Percentiles rank a stretch among this genome's conserved stretches.
These are phyloP conservation scores for Lactarius sanguifluus DNA, from an alignment of 768 basidiomycete species.

Conservation along the genomic window DNA sequence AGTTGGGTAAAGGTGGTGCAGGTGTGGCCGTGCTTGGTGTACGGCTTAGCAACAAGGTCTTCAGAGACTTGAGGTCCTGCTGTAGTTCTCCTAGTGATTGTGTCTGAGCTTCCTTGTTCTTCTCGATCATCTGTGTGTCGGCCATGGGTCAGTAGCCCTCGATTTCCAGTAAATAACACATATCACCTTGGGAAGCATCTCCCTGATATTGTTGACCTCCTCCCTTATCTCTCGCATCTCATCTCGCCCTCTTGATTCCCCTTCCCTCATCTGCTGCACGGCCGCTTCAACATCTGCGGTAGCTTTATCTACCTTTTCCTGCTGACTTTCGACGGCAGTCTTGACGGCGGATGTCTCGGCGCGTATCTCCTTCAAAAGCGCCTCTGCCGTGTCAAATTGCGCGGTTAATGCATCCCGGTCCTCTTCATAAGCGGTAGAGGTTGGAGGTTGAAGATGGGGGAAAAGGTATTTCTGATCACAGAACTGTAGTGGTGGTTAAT, in stretches of 20 bases:
- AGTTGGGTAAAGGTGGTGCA: constrained; percentile 49
- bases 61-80: constrained; percentile 91
- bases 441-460: constrained; percentile 89
- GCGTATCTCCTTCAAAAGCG: constrained; percentile 77
- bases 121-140: constrained; percentile 81
- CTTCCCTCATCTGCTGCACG: constrained; percentile 73
- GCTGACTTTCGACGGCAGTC: constrained; percentile 73
- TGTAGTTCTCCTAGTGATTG: constrained; percentile 85
- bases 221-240: constrained; percentile 92
- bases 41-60: constrained; percentile 80
- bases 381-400: constrained; percentile 88
- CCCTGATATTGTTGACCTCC: constrained; percentile 85
- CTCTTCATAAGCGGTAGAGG: constrained; percentile 82
- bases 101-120: constrained; percentile 82
- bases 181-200: constrained; percentile 88
- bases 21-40: constrained; percentile 53
- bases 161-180: constrained; percentile 11
- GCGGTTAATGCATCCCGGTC: constrained; percentile 82
- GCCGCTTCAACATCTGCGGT: constrained; percentile 70
- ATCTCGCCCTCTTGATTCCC: constrained; percentile 74
- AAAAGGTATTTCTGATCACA: constrained; percentile 75
- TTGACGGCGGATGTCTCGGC: constrained; percentile 71
- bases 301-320: constrained; percentile 65
- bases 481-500: neutral
- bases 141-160: constrained; percentile 12